Base-by-base conservation (phyloP, 495 filamentous ascomycete species). In the Penicillium goetzii region DNA sequence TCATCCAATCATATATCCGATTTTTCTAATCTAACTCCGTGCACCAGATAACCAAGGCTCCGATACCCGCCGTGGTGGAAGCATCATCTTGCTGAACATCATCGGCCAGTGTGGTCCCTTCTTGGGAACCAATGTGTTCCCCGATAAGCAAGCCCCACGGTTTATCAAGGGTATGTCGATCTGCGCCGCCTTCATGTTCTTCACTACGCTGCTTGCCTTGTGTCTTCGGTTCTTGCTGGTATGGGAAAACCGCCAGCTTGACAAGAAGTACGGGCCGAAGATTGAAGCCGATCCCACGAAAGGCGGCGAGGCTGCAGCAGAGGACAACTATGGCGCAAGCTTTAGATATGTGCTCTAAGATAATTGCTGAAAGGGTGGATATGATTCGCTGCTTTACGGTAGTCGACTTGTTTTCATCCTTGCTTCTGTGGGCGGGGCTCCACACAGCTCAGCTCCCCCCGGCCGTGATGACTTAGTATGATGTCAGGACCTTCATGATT, bases 131-230 rank as follows among this genome's bases (percentile, higher is more conserved):
- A 84, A 89, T 40, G 56, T 91, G 3, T 93, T 90, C 67, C 89
- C 89, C 0, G 71, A 74, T 2, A 68, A 60, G 2, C 83, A 91
- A 30, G 76, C 68, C 2, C 90, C 90, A 4, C 85, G 85, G n/a
- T 92, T 86, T 65, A 70, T 81, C n/a, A 83, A 79, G 57, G 90
- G 90, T 0, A 89, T 89, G 82, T 76, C 74, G 17, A 78, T 91
- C 43, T 91, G 89, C 70, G 89, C 88, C 0, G 86, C 82, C 2
- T 91, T 92, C 67, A 89, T 91, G 85, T 81, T 88, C 61, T 86
- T 90, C 74, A 90, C 85, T 47, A 82, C 79, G 0, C 30, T 88
- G 2, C 74, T 91, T 21, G 84, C 87, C 0, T 51, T 84, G 21
- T 60, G 69, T 17, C 72, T 92, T 65, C 82, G 90, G 50, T 67